A percentile compares a stretch with the other conserved stretches of the same genome.
Evolutionary conservation across 805 yeast genomes (phyloP).

Genomic region (Ogataea philodendri): DNA sequence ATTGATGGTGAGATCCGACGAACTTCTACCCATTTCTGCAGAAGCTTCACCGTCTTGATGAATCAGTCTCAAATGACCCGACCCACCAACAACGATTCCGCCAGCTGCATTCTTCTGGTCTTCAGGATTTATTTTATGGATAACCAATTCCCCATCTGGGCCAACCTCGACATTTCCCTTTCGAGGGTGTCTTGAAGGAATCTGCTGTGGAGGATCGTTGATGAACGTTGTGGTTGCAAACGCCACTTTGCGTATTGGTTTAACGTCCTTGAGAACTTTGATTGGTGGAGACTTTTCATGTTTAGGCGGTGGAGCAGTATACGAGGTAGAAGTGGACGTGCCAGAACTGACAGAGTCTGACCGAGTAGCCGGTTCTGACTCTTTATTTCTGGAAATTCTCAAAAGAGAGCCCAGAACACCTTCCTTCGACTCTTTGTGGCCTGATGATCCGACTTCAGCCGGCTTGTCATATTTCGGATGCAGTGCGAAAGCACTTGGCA

Average conservation of each 20-base stretch:
- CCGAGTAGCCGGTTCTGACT: conserved; percentile 14
- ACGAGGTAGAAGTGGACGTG: conserved; percentile 16
- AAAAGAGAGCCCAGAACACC: conserved; percentile 33
- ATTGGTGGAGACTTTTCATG: conserved; percentile 30
- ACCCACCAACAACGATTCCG: conserved; percentile 78
- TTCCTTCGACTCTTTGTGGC: conserved; percentile 19
- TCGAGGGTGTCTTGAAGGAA: conserved; percentile 81
- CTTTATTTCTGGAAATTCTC: conserved; percentile 28
- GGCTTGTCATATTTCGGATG: conserved; percentile 31
- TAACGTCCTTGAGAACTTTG: conserved; percentile 25
- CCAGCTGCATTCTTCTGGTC: conserved; percentile 44
- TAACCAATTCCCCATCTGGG: conserved; percentile 34
- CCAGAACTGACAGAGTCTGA: conserved; percentile 21
- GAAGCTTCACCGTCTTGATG: conserved; percentile 21
- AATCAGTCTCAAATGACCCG: conserved; percentile 58
- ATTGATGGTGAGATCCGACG: conserved; percentile 30
- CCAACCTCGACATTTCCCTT: conserved; percentile 63
- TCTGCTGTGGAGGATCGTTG: conserved; percentile 90
- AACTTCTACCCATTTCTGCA: conserved; percentile 1
- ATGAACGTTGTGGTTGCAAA: conserved; percentile 74
- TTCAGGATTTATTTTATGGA: conserved; percentile 34
- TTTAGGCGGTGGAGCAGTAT: conserved; percentile 33
- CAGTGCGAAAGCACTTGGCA: conserved; percentile 47
- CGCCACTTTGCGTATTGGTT: conserved; percentile 59
- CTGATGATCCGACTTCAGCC: conserved; percentile 25